Evolutionary conservation across 176 grass and related monocot genomes (phyloP), one percentile per base, ranked within the genome.

Genomic region (Dactylis glomerata): DNA sequence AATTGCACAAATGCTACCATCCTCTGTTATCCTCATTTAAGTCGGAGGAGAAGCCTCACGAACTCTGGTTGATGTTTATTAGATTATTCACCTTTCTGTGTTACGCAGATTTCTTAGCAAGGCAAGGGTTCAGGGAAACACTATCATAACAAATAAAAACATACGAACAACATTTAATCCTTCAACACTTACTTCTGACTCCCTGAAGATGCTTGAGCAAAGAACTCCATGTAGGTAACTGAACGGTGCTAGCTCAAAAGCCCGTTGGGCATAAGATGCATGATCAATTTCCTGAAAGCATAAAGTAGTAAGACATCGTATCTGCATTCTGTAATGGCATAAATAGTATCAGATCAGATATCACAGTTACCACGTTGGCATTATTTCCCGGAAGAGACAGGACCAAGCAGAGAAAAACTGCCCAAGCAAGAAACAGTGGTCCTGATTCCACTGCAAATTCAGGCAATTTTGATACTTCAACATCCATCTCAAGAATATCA

Each of bases 401-500:
- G 33, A 93, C 66, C 68, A 98, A 86, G 68, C 91, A 92, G 81
- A 92, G 87, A 76, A 95, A 89, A 55, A 93, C 92, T 52, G 92
- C 95, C 95, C 95, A 98, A 59, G 89, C 91, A 32, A 98, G 87
- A 83, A 95, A 70, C 64, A 98, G 86, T 90, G 95, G 91, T 44
- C 92, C 95, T 57, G 85, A 91, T 95, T 95, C 95, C 80, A 80
- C 75, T 59, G 66, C 79, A 38, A 88, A 81, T 24, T 95, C 95
- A 81, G 85, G 77, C 62, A 98, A 92, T 61, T 86, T 92, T 73
- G 95, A 92, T 73, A 98, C 68, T 86, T 93, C 92, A 58, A 59
- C 83, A 85, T 98, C 92, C 79, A 98, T 95, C 85, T 95, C 95
- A 79, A 92, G 89, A 86, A 98, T 92, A 73, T 98, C 95, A 77